phyloP scores from a whole-genome alignment of 306 rosid species.

The Cicer arietinum region DNA sequence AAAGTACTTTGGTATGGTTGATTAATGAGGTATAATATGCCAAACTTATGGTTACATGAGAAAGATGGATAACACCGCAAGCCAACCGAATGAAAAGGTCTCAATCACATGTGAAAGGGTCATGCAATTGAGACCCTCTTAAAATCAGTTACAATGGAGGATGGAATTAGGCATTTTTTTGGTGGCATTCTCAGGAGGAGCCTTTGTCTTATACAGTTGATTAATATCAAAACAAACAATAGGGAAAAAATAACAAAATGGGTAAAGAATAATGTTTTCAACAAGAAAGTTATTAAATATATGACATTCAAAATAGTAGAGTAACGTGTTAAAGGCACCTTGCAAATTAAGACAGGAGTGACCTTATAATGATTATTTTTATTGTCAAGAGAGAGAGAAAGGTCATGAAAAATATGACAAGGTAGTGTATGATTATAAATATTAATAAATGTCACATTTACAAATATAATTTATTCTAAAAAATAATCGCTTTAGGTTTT shows the following conservation, averaged over 20 bases:
- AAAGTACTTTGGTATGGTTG: slow-evolving; percentile 36
- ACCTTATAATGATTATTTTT: slow-evolving; percentile 32
- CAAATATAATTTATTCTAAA: too few species aligned
- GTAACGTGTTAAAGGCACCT: slow-evolving; percentile 44
- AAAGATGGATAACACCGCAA: slow-evolving; percentile 52
- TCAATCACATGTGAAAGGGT: slow-evolving; percentile 62
- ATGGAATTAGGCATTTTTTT: slow-evolving; percentile 53
- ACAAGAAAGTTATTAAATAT: slow-evolving; percentile 35
- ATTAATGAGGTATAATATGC: slow-evolving; percentile 46
- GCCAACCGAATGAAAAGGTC: slow-evolving; percentile 61
- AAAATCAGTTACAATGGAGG: slow-evolving; percentile 57
- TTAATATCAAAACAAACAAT: slow-evolving; percentile 26
- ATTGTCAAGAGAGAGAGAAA: slow-evolving; percentile 38
- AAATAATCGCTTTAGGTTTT: too few species aligned
- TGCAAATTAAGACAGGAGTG: slow-evolving; percentile 36
- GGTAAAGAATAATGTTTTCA: slow-evolving; percentile 44
- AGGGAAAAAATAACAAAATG: slow-evolving; percentile 19
- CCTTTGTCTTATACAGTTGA: slow-evolving; percentile 42
- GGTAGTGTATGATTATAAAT: background rate
- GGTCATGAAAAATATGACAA: slow-evolving; percentile 34
- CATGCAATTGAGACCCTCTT: slow-evolving; percentile 65
- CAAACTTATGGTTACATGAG: slow-evolving; percentile 55
- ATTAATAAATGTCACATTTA: background rate
- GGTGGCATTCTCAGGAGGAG: slow-evolving; percentile 31
- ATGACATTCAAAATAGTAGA: slow-evolving; percentile 47